A percentile compares a stretch with the other conserved stretches of the same genome.
Conservation (phyloP, 78 protist genomes). For the Chrysochromulina tobinii region DNA sequence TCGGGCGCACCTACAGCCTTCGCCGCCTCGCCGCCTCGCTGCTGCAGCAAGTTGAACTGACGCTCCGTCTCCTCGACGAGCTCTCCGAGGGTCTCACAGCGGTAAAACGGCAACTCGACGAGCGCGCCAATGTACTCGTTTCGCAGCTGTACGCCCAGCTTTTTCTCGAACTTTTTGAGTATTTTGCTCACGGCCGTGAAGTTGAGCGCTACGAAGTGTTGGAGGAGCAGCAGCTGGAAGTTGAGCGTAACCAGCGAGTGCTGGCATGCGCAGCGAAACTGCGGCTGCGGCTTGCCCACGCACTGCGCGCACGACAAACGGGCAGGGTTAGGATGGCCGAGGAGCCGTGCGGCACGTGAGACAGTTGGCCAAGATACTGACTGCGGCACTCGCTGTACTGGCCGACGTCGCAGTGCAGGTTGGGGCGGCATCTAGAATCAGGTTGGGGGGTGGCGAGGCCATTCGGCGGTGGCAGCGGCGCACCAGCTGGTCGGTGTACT, state of each 20-base stretch:
- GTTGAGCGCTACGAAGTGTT: background rate
- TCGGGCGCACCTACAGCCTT: too few species aligned
- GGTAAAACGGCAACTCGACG: background rate
- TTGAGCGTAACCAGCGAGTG: background rate
- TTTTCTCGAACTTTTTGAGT: background rate
- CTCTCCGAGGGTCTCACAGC: background rate
- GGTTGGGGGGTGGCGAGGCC: too few species aligned
- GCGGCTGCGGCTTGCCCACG: too few species aligned
- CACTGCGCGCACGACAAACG: too few species aligned
- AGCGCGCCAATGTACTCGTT: background rate
- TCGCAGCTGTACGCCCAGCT: background rate
- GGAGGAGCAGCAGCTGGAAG: background rate
- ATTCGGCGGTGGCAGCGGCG: background rate
- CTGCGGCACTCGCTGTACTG: too few species aligned
- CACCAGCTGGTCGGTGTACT: background rate
- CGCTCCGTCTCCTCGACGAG: background rate
- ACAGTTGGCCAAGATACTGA: too few species aligned
- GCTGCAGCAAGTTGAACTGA: background rate
- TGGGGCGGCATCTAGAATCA: too few species aligned
- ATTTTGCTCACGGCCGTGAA: background rate
- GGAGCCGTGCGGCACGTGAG: too few species aligned
- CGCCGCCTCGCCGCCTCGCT: too few species aligned
- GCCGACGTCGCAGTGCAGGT: too few species aligned
- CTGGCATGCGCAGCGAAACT: background rate
- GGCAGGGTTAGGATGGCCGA: too few species aligned